These are phyloP conservation scores for Rhodotorula graminis DNA, from an alignment of 768 basidiomycete species.

Conservation along the genomic window DNA sequence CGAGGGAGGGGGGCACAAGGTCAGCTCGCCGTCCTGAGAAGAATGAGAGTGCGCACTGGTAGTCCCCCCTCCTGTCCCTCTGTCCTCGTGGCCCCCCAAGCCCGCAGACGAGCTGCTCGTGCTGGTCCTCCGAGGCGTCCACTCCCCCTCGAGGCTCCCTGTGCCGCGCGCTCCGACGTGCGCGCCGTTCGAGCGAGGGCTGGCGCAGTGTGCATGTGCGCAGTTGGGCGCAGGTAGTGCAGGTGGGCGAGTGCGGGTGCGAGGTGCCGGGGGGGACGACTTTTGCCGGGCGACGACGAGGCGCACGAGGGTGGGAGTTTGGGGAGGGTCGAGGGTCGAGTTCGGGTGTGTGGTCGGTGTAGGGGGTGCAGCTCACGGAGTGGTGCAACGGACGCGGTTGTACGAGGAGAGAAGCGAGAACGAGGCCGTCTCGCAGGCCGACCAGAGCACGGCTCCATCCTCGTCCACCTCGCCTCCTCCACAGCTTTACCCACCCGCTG, in stretches of 20 bases:
- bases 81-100: too few relatives aligned
- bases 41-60: not conserved
- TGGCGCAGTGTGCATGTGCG: too few relatives aligned
- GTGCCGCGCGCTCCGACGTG: too few relatives aligned
- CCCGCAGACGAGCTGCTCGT: not conserved
- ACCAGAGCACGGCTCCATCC: not conserved
- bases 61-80: not conserved
- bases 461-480: not conserved
- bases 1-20: not conserved
- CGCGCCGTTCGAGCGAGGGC: not conserved
- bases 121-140: too few relatives aligned
- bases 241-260: not conserved
- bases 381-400: slow-evolving; percentile 13
- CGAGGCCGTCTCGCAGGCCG: too few relatives aligned
- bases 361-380: slow-evolving; percentile 1
- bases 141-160: too few relatives aligned
- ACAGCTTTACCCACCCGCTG: too few relatives aligned
- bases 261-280: not conserved
- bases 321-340: not conserved
- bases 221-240: too few relatives aligned
- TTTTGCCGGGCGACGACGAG: not conserved
- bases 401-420: not conserved
- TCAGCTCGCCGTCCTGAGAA: not conserved
- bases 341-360: not conserved
- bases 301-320: not conserved